Conservation (phyloP, 2,329 filamentous ascomycete species). For the Fusarium globosum region DNA sequence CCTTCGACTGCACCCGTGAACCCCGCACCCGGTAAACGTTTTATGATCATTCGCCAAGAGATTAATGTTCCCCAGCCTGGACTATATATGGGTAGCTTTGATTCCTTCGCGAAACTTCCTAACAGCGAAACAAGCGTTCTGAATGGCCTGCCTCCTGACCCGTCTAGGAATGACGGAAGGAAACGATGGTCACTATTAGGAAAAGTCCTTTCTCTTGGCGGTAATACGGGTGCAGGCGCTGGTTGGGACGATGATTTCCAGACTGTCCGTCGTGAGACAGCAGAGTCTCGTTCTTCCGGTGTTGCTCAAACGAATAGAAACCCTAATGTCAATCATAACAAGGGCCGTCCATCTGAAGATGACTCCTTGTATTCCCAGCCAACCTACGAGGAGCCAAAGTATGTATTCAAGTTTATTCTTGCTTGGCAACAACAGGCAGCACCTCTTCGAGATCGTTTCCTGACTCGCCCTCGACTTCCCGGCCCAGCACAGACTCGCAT, state of each 20-base stretch:
- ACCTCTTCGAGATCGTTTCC: conserved; percentile 68
- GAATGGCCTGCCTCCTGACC: conserved; percentile 42
- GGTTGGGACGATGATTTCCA: conserved; percentile 60
- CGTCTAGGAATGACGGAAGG: conserved; percentile 58
- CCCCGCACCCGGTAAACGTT: conserved; percentile 84
- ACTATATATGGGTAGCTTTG: conserved; percentile 60
- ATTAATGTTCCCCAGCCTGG: conserved; percentile 59
- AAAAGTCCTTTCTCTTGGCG: conserved; percentile 64
- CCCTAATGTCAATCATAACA: conserved; percentile 45
- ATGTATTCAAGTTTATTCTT: conserved; percentile 79
- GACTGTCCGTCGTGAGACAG: conserved; percentile 61
- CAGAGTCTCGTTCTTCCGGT: conserved; percentile 54
- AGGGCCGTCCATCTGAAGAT: conserved; percentile 57
- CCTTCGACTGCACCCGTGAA: conserved; percentile 85
- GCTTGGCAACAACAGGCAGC: conserved; percentile 70
- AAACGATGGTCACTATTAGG: conserved; percentile 73
- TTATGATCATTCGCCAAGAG: conserved; percentile 90
- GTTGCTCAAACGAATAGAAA: conserved; percentile 45
- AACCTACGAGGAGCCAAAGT: conserved; percentile 66
- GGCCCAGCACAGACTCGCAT: conserved; percentile 75
- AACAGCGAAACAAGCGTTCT: conserved; percentile 39
- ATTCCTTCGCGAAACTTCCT: conserved; percentile 54
- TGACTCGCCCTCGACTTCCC: conserved; percentile 76
- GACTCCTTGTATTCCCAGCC: conserved; percentile 68
- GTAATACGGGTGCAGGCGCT: conserved; percentile 29